Evolutionary conservation across 192 early-diverging fungal species (phyloP).

Genomic region (Coemansia sp.): DNA sequence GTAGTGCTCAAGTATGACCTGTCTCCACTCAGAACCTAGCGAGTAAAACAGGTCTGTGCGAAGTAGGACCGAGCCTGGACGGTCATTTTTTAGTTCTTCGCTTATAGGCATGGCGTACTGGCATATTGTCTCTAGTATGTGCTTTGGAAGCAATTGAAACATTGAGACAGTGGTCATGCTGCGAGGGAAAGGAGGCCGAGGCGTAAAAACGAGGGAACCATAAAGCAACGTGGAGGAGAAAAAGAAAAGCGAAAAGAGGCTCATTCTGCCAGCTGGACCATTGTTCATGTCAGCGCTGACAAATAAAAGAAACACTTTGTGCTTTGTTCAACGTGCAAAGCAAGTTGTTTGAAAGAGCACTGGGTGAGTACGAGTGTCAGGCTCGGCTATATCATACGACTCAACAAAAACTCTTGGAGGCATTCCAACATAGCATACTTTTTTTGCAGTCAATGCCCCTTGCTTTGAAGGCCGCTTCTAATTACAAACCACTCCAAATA

Average conservation of each 20-base stretch:
- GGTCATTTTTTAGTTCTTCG: not conserved
- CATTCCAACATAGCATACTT: no score
- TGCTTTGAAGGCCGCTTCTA: no score
- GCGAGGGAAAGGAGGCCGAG: not conserved
- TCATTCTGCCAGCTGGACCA: not conserved
- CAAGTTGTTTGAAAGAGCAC: not conserved
- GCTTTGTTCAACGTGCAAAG: not conserved
- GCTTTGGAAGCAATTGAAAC: not conserved
- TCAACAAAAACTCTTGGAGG: no score
- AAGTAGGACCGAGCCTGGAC: not conserved
- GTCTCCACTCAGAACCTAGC: not conserved
- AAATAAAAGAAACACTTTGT: not conserved
- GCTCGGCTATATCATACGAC: no score
- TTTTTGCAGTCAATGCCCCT: no score
- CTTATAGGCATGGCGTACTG: not conserved
- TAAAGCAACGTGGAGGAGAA: not conserved
- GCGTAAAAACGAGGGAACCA: not conserved
- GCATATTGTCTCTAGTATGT: not conserved
- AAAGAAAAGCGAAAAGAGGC: not conserved
- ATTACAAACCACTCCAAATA: not conserved
- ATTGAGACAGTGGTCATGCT: not conserved
- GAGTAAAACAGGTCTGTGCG: constrained; percentile 2
- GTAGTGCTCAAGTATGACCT: not conserved
- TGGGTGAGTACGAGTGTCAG: no score
- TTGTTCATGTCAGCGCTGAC: not conserved